A percentile compares a stretch with the other conserved stretches of the same genome.
Conservation (phyloP, 441 rosid species). For the Erysimum cheiri region DNA sequence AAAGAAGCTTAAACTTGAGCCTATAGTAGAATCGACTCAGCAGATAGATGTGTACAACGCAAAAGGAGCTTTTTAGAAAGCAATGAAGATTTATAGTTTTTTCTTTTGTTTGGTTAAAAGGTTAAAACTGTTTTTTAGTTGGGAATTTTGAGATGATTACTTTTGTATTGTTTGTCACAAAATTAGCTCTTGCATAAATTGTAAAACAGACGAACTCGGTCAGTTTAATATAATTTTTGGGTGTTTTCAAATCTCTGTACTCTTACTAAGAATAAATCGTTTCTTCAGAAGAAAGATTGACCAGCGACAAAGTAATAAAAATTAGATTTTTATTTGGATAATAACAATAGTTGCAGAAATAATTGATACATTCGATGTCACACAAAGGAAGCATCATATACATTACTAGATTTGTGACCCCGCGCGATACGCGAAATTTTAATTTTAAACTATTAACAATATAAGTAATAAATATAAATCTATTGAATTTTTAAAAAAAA, state of each 20-base stretch:
- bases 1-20: constrained; percentile 32
- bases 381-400: constrained; percentile 4
- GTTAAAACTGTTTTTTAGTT: constrained; percentile 12
- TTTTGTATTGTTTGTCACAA: constrained; percentile 19
- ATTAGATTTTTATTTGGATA: neutral
- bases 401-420: no score
- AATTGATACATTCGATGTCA: neutral
- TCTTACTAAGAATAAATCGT: neutral
- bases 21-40: constrained; percentile 35
- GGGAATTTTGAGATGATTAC: constrained; percentile 25
- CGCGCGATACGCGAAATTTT: no score
- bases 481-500: no score
- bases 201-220: constrained; percentile 29
- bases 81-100: constrained; percentile 10
- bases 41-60: constrained; percentile 30
- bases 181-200: constrained; percentile 8
- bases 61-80: constrained; percentile 25
- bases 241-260: constrained; percentile 5
- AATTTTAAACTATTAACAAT: no score
- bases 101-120: constrained; percentile 3
- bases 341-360: neutral
- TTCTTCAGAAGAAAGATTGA: neutral
- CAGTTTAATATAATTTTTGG: constrained; percentile 31
- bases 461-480: no score
- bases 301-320: neutral